These are phyloP conservation scores for Bocquillonia castaneifolia DNA, from an alignment of 441 rosid species.

Conservation along the genomic window DNA sequence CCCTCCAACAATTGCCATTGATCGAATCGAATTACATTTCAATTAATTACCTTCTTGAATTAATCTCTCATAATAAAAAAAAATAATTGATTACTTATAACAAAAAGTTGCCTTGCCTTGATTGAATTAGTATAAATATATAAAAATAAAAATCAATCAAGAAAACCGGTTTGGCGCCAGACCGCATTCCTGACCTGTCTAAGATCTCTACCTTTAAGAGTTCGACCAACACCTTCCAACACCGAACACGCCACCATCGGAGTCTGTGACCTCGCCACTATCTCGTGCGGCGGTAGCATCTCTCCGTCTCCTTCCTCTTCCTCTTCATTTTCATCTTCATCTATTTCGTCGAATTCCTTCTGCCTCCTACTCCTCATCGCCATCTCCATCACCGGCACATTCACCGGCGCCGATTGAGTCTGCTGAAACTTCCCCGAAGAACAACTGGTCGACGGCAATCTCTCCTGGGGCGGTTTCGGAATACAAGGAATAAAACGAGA, in stretches of 20 bases:
- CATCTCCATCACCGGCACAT: constrained; percentile 50
- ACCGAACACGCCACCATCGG: constrained; percentile 61
- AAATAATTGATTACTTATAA: too few species aligned
- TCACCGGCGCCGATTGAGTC: constrained; percentile 71
- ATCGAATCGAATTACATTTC: too few species aligned
- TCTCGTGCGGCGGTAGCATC: constrained; percentile 84
- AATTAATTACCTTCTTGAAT: too few species aligned
- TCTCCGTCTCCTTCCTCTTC: constrained; percentile 44
- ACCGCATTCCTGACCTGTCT: constrained; percentile 84
- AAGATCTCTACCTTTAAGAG: constrained; percentile 88
- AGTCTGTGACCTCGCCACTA: constrained; percentile 63
- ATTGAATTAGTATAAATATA: too few species aligned
- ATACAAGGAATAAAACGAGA: constrained; percentile 52
- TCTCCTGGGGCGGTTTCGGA: constrained; percentile 57
- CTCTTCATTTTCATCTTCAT: constrained; percentile 42
- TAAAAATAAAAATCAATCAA: constrained; percentile 73
- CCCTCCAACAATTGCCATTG: too few species aligned
- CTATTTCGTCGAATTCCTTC: constrained; percentile 41
- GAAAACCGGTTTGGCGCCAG: constrained; percentile 71
- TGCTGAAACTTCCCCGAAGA: constrained; percentile 34
- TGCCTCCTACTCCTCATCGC: constrained; percentile 31
- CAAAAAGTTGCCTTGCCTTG: too few species aligned
- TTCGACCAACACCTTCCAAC: constrained; percentile 84
- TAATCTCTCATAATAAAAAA: too few species aligned
- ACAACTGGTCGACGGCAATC: constrained; percentile 28